Evolutionary conservation across 179 eudicot species (phyloP).

Genomic region (Carnegiea gigantea): DNA sequence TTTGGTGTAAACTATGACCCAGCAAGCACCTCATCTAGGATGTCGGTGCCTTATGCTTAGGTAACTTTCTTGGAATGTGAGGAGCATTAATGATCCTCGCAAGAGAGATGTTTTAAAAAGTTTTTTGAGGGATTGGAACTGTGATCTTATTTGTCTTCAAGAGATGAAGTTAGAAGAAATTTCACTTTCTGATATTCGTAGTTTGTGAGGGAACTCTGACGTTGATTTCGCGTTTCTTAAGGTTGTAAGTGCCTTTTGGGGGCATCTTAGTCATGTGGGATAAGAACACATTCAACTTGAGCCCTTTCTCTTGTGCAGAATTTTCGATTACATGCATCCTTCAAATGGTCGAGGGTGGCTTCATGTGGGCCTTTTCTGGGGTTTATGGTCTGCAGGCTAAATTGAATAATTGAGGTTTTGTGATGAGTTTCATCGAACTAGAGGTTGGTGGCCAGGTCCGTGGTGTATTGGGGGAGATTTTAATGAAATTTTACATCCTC

Average conservation of each 20-base stretch:
- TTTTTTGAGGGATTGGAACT: not conserved
- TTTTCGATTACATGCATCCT: not conserved
- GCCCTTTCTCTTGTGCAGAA: not conserved
- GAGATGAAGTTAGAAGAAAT: not conserved
- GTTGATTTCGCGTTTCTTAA: too few species aligned
- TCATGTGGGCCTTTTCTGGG: not conserved
- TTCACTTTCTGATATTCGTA: too few species aligned
- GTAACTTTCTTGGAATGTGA: not conserved
- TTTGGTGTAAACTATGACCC: not conserved
- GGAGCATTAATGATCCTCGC: not conserved
- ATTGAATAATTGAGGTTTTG: not conserved
- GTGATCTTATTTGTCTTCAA: not conserved
- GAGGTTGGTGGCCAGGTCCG: not conserved
- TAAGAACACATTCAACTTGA: not conserved
- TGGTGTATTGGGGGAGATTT: not conserved
- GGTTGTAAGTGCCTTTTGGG: not conserved
- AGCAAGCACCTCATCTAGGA: not conserved
- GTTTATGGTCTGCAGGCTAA: not conserved
- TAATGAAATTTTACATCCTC: not conserved
- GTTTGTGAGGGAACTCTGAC: too few species aligned
- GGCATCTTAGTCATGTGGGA: not conserved
- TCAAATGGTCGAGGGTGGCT: not conserved
- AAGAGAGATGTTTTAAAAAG: not conserved
- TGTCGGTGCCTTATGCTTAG: not conserved
- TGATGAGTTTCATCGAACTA: not conserved